Evolutionary conservation across 768 basidiomycete species (phyloP).

Genomic region (Pleurotus eryngii): DNA sequence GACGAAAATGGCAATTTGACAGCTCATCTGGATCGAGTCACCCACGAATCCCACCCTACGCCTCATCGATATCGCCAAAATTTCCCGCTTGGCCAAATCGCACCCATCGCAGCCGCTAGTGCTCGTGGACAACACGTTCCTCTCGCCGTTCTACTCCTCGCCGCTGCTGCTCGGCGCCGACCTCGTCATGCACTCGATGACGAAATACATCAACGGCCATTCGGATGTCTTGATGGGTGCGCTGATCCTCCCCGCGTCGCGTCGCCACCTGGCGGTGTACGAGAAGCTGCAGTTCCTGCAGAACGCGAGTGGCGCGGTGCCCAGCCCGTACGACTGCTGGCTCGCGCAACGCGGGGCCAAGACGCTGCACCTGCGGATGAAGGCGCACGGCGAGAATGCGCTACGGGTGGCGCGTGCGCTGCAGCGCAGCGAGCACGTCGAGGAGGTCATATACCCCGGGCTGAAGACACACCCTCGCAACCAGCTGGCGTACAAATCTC

Average conservation of each 20-base stretch:
- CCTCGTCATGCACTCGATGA: conserved; percentile 78
- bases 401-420: conserved; percentile 70
- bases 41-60: conserved; percentile 95
- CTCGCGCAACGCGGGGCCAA: conserved; percentile 88
- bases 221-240: conserved; percentile 92
- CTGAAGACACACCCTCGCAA: conserved; percentile 65
- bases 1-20: neutral
- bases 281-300: conserved; percentile 80
- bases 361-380: conserved; percentile 87
- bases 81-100: conserved; percentile 61
- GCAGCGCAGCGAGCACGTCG: conserved; percentile 52
- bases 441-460: conserved; percentile 85
- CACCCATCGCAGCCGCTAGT: conserved; percentile 71
- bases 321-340: conserved; percentile 86
- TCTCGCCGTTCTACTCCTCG: conserved; percentile 87
- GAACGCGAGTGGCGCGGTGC: conserved; percentile 83
- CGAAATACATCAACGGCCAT: conserved; percentile 93
- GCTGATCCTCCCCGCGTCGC: conserved; percentile 56
- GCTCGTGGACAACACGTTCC: conserved; percentile 92
- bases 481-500: conserved; percentile 55
- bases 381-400: conserved; percentile 82
- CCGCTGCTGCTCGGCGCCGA: conserved; percentile 86
- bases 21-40: conserved; percentile 87
- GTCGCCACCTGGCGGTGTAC: conserved; percentile 41
- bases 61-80: conserved; percentile 73